A percentile compares a stretch with the other conserved stretches of the same genome.
These are phyloP conservation scores for Pseudocercospora crystallina DNA, from an alignment of 2,329 filamentous ascomycete genomes.

Conservation along the genomic window DNA sequence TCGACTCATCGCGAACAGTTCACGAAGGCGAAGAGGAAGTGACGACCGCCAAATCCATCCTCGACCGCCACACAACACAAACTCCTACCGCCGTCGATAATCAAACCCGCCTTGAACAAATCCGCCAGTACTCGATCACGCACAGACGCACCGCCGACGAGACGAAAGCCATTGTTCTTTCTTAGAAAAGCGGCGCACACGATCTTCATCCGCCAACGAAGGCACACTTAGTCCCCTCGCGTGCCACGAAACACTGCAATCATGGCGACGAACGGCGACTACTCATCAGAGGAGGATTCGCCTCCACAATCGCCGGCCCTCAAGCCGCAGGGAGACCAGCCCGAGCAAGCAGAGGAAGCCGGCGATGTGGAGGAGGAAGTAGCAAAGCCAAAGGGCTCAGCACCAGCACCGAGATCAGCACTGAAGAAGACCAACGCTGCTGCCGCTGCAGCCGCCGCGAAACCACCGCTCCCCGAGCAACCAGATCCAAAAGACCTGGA, in stretches of 20 bases:
- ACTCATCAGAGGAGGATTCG: conserved; percentile 51
- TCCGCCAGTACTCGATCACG: too few relatives aligned
- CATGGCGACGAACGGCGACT: conserved; percentile 58
- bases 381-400: conserved; percentile 60
- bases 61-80: too few relatives aligned
- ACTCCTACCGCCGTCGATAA: too few relatives aligned
- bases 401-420: conserved; percentile 67
- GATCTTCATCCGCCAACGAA: too few relatives aligned
- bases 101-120: too few relatives aligned
- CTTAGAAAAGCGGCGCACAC: too few relatives aligned
- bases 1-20: too few relatives aligned
- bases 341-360: conserved; percentile 69
- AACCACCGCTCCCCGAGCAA: conserved; percentile 77
- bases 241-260: neutral
- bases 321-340: conserved; percentile 56
- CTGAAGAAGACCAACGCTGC: conserved; percentile 73
- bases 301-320: conserved; percentile 56
- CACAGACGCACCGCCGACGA: too few relatives aligned
- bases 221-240: too few relatives aligned
- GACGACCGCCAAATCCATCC: too few relatives aligned
- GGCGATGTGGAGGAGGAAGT: conserved; percentile 60
- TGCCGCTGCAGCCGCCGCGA: conserved; percentile 56
- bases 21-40: too few relatives aligned
- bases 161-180: too few relatives aligned
- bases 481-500: conserved; percentile 90